phyloP scores from a whole-genome alignment of 2,329 filamentous ascomycete genomes.

The Fusarium compactum region DNA sequence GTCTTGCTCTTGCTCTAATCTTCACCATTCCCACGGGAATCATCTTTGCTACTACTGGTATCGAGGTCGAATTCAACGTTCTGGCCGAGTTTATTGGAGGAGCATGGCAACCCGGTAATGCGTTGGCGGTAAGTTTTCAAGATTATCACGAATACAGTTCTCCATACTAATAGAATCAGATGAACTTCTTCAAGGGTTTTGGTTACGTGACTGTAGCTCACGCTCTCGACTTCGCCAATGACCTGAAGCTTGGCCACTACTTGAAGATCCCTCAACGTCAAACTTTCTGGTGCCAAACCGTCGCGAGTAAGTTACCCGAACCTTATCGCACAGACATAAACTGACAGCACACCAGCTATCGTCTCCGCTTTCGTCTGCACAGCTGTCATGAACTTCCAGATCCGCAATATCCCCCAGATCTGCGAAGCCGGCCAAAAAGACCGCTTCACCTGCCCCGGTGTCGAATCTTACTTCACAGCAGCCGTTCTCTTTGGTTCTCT shows the following conservation, averaged over 20 bases:
- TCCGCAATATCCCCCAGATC: constrained; percentile 51
- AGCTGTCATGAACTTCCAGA: constrained; percentile 55
- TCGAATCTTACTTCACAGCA: constrained; percentile 56
- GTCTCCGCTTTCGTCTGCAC: constrained; percentile 53
- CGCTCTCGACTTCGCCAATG: constrained; percentile 53
- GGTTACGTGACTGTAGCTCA: constrained; percentile 55
- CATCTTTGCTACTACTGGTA: constrained; percentile 59
- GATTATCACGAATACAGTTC: no score
- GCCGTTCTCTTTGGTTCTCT: constrained; percentile 58
- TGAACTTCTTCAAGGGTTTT: constrained; percentile 62
- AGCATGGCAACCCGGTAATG: constrained; percentile 57
- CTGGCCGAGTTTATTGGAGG: constrained; percentile 62
- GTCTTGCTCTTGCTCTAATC: constrained; percentile 56
- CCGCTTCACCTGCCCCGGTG: constrained; percentile 54
- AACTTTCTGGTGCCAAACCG: constrained; percentile 52
- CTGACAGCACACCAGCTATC: constrained; percentile 33
- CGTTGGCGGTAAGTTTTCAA: constrained; percentile 49
- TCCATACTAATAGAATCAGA: constrained; percentile 32
- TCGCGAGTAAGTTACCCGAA: constrained; percentile 39
- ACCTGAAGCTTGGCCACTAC: constrained; percentile 56
- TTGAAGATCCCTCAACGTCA: constrained; percentile 59
- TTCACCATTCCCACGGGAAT: constrained; percentile 61
- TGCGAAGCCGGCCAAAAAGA: constrained; percentile 53
- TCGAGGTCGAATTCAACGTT: constrained; percentile 59
- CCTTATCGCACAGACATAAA: rapidly evolving